Evolutionary conservation across 2,329 filamentous ascomycete species (phyloP).

Genomic region (Purpureocillium takamizusanense): DNA sequence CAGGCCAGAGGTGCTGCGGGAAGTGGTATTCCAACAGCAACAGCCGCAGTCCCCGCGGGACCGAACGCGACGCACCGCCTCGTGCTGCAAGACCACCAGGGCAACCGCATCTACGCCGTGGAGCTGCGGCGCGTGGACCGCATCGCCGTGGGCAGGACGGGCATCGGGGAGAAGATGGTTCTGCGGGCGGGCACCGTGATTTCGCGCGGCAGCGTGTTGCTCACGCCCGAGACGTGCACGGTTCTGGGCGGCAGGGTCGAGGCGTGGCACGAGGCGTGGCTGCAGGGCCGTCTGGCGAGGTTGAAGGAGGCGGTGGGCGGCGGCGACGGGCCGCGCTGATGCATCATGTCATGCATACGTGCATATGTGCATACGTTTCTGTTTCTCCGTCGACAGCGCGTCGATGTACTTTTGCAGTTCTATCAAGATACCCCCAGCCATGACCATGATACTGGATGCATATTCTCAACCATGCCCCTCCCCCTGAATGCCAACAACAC

Average conservation of each 20-base stretch:
- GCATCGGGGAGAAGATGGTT: slow-evolving; percentile 76
- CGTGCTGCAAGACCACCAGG: slow-evolving; percentile 70
- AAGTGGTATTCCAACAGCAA: too few species aligned
- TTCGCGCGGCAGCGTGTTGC: slow-evolving; percentile 67
- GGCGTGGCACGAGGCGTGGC: slow-evolving; percentile 69
- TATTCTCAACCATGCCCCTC: neutral
- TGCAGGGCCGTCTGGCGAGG: slow-evolving; percentile 57
- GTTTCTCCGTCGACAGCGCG: too few species aligned
- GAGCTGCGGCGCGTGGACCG: slow-evolving; percentile 61
- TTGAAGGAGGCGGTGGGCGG: slow-evolving; percentile 53
- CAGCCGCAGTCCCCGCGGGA: slow-evolving; percentile 8
- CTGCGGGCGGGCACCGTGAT: slow-evolving; percentile 57
- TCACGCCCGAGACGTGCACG: slow-evolving; percentile 60
- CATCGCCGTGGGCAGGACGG: slow-evolving; percentile 53
- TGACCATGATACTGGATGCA: neutral
- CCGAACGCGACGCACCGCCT: slow-evolving; percentile 64
- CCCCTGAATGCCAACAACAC: too few species aligned
- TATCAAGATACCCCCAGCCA: slow-evolving; percentile 5
- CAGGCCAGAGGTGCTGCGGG: neutral
- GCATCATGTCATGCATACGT: too few species aligned
- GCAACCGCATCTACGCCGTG: slow-evolving; percentile 59
- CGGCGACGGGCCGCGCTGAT: slow-evolving; percentile 11
- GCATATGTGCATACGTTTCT: too few species aligned
- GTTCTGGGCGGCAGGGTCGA: slow-evolving; percentile 86
- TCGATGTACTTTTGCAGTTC: slow-evolving; percentile 9